Evolutionary conservation across 2,329 filamentous ascomycete genomes (phyloP), one percentile per base, ranked within the genome.

Genomic region (Myriangium duriaei): DNA sequence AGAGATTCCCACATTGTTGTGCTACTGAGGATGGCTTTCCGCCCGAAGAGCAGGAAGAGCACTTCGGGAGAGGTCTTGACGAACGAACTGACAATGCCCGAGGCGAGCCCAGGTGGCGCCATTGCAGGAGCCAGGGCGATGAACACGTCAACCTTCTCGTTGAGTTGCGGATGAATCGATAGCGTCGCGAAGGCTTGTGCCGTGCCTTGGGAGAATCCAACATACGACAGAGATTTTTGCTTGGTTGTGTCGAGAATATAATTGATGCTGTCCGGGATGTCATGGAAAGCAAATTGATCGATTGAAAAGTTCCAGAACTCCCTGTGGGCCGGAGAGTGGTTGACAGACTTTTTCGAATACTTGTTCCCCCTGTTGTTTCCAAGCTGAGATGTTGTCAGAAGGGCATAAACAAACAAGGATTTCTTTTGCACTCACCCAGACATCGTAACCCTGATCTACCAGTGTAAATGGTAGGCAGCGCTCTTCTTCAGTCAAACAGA

Each of bases 311-410:
- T 80, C 91, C 91, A 98, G 58, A 98, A 98, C 11, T 74, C 69
- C 26, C 71, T 64, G 2, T 81, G 79, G 1, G 75, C 79, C 0
- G 91, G 87, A 1, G 84, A 79, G 45, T 69, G 67, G 42, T 79
- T 71, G 36, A 87, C 74, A 2, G 79, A 87, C 62, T 98, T 98
- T 60, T 96, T 98, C 32, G 86, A 94, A 63, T 98, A 98, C 57
- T 98, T 98, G 70, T 98, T 98, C 34, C 91, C 91, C 24, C 91
- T 79, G 54, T 98, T 98, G 59, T 98, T 98, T 35, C 91, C 91
- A 45, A 98, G 69, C 83, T 82, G 30, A 11, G 30, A 14, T 26
- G 11, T 12, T n/a, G 30, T 58, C 34, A 60, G 52, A 7, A 26
- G n/a, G 7, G 21, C 4, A 29, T 11, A 12, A 21, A 39, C 10